Base-by-base conservation (phyloP, 2,329 filamentous ascomycete genomes). In the Acrocalymma vagum region DNA sequence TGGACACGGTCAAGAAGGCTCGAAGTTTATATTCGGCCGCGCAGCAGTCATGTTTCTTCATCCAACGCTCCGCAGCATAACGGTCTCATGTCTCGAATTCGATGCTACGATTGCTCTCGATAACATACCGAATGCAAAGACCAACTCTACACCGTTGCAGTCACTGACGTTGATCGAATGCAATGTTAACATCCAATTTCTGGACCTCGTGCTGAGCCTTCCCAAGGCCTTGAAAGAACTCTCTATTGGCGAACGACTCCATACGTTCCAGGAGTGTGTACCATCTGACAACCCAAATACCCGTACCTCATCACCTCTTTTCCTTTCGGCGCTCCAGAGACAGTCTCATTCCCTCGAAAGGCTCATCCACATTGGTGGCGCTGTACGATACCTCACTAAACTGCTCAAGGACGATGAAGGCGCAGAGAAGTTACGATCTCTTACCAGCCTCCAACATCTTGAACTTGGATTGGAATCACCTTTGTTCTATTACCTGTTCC, bases 151-250 rank as follows among this genome's bases (percentile, higher is more conserved):
- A 11, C 50, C 62, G 15, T 51, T 70, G 1, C 51, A 50, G 18
- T 65, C 58, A 4, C 40, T 70, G 7, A 63, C 53, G 2, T 54
- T 70, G n/a, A 61, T 69, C 9, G 67, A 70, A 41, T 69, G 65
- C 23, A 70, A 70, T 25, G 59, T 70, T 37, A 51, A 55, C 9
- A 46, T 68, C 3, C 24, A 43, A 2, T 62, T 63, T 15, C 45
- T 70, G 2, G 38, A 62, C 14, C 32, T 55, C 2, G 47, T 67
- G 4, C 46, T 70, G n/a, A 53, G 55, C 9, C 40, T 67, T 9
- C 67, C 67, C 2, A 62, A 57, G 24, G 61, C 62, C 5, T 44
- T 70, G 2, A 58, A 63, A 34, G 49, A 60, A 21, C 51, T 70
- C 5, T 58, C 53, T 1, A 60, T 70, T 9, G 63, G 62, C 9